Evolutionary conservation across 495 filamentous ascomycete genomes (phyloP), one percentile per base, ranked within the genome.

Genomic region (Lichenothelia convexa): DNA sequence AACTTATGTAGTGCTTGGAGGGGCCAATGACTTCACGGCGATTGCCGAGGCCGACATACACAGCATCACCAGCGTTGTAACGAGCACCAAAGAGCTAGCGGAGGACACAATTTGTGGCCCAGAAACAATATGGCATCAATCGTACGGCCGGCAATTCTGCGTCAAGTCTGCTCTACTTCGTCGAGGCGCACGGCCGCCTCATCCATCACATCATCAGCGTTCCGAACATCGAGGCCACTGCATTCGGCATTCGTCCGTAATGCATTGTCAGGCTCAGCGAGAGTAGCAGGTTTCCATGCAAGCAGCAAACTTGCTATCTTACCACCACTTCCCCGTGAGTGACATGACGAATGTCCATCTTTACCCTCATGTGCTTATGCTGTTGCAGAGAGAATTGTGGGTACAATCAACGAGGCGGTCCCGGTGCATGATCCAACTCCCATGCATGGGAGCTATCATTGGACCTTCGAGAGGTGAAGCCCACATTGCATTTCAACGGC

Each of bases 391-490:
- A 7, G 24, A 7, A 27, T 27, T 13, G 8, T 8, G 24, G 7
- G 19, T 19, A 12, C 20, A 91, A 80, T 79, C 46, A 97, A 97
- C 61, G 89, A 95, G 55, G 66, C 89, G 36, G 78, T 70, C 31
- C 72, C 70, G 18, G 53, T 94, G n/a, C 84, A 82, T 18, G 45
- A 65, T 7, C 45, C 79, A 26, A 71, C 68, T 36, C 73, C 85
- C 12, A 62, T 69, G 16, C 76, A 95, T 58, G 91, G 89, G 36
- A 87, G 80, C 57, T 95, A 95, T 67, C 89, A 97, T 67, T 97
- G 89, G 89, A 75, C 78, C 43, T 92, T 93, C 53, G 89, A 97
- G 68, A 76, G 89, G 76, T 77, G 54, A 32, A 57, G 48, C 20
- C 27, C 35, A 15, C 19, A 8, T 27, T 7, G 24, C 8, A 7